Conservation (phyloP, 805 yeast species). For the Scheffersomyces amazonensis region DNA sequence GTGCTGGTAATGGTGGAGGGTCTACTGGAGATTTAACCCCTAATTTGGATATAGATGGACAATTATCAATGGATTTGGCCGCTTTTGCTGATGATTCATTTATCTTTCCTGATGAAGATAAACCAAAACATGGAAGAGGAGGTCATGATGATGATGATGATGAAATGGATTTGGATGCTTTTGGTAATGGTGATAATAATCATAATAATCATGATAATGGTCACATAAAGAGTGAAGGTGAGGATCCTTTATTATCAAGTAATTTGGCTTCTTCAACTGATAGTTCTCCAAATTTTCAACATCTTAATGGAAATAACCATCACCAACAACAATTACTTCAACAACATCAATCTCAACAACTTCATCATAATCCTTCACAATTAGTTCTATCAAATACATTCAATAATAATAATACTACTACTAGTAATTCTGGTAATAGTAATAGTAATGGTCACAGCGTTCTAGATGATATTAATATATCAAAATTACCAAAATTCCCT, state of each 20-base stretch:
- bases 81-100: slow-evolving; percentile 83
- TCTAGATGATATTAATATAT: slow-evolving; percentile 23
- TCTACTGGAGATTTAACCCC: slow-evolving; percentile 31
- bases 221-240: slow-evolving; percentile 1
- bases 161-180: not conserved
- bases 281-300: not conserved
- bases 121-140: slow-evolving; percentile 38
- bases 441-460: not conserved
- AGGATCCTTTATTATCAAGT: not conserved
- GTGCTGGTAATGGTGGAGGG: too few species aligned
- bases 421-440: not conserved
- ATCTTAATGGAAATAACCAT: too few species aligned
- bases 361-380: not conserved
- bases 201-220: slow-evolving; percentile 2
- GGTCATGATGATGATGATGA: slow-evolving; percentile 1
- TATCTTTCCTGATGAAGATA: slow-evolving; percentile 79
- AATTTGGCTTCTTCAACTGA: not conserved
- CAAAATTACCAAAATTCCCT: slow-evolving; percentile 54
- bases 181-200: slow-evolving; percentile 1
- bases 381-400: not conserved
- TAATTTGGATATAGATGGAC: slow-evolving; percentile 38
- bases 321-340: too few species aligned
- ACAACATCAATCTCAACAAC: not conserved
- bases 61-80: slow-evolving; percentile 55
- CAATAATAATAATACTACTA: not conserved